These are phyloP conservation scores for Herpetospermum pedunculosum DNA, from an alignment of 306 rosid species.

Conservation along the genomic window DNA sequence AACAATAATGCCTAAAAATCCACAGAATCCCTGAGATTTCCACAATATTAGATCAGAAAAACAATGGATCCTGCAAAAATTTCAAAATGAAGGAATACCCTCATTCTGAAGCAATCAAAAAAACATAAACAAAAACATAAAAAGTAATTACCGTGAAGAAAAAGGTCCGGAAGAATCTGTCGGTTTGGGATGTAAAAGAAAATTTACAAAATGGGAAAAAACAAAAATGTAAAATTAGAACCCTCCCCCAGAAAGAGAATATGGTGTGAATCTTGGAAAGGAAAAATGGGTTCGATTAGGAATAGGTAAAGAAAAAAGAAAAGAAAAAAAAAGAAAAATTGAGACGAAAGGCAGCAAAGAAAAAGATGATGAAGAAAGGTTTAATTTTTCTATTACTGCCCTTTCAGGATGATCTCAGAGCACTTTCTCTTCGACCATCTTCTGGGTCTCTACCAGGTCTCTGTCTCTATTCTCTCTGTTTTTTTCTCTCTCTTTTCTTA, in stretches of 20 bases:
- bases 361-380: conserved; percentile 7
- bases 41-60: conserved; percentile 7
- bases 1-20: conserved; percentile 17
- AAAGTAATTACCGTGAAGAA: conserved; percentile 38
- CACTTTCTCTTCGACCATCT: conserved; percentile 74
- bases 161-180: conserved; percentile 21
- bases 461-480: conserved; percentile 3
- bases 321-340: conserved; percentile 23
- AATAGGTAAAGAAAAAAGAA: background rate
- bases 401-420: conserved; percentile 81
- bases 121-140: background rate
- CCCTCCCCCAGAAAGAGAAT: background rate
- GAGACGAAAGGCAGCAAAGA: conserved; percentile 76
- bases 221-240: background rate
- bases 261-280: conserved; percentile 1
- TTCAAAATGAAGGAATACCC: conserved; percentile 39
- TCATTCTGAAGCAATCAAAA: conserved; percentile 33
- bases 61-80: background rate
- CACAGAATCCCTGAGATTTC: conserved; percentile 23
- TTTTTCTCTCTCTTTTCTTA: background rate
- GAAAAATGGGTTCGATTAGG: conserved; percentile 11
- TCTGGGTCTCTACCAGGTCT: conserved; percentile 31
- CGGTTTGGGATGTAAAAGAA: background rate
- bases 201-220: too few relatives aligned
- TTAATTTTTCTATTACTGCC: conserved; percentile 43